These are phyloP conservation scores for Penicillium roqueforti DNA, from an alignment of 495 filamentous ascomycete genomes.

Conservation along the genomic window DNA sequence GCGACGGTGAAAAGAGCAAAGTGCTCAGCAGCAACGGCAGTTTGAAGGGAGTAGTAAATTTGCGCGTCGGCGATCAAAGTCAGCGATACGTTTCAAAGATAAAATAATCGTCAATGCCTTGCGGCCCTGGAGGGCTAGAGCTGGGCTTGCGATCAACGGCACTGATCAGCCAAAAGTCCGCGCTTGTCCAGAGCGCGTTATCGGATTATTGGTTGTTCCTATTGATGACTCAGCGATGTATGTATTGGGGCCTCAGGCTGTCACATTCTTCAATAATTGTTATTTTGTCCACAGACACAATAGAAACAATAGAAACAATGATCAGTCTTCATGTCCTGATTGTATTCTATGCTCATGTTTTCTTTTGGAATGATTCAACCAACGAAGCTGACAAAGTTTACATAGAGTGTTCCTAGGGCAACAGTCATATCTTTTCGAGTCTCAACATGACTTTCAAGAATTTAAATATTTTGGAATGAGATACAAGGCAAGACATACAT, in stretches of 20 bases:
- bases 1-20: conserved; percentile 10
- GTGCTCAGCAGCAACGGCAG: not conserved
- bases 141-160: conserved; percentile 26
- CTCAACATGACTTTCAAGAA: not conserved
- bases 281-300: too few species aligned
- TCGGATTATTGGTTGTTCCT: conserved; percentile 18
- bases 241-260: not conserved
- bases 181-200: conserved; percentile 25
- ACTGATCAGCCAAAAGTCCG: conserved; percentile 33
- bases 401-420: not conserved
- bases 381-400: not conserved
- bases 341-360: not conserved
- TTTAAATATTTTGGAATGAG: not conserved
- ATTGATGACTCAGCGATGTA: not conserved
- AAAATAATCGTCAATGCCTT: conserved; percentile 21
- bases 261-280: not conserved
- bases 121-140: conserved; percentile 22
- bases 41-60: not conserved
- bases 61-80: not conserved
- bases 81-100: conserved; percentile 10
- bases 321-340: not conserved
- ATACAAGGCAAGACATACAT: not conserved
- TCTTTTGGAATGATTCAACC: not conserved
- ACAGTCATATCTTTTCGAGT: not conserved
- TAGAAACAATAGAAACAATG: not conserved